Evolutionary conservation across 2,329 filamentous ascomycete species (phyloP), one percentile per base, ranked within the genome.

Genomic region (Curvularia sp.): DNA sequence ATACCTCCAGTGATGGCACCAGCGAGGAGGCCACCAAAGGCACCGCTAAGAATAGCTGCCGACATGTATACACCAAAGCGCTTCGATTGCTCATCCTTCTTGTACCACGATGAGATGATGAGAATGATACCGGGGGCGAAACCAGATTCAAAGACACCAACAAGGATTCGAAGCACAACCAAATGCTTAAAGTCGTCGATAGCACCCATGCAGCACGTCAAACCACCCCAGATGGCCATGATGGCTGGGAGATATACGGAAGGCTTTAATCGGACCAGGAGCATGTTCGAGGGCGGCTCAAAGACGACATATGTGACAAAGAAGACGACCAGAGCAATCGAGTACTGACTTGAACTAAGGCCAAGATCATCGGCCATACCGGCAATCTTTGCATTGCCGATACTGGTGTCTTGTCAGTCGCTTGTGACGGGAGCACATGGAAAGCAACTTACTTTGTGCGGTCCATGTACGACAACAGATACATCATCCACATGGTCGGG

Each of bases 51-150:
- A 2, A 86, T 82, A 0, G 83, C 84, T 1, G 82, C 83, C n/a
- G 84, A 83, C 59, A 86, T 84, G 63, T 85, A 87, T 1, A 87
- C 71, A 7, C 80, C 83, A 43, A 85, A 84, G 2, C 86, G 80
- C 49, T 84, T 84, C 0, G 82, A 81, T 41, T 87, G 80, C 64
- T 88, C 86, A 12, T 81, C 80, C 48, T 80, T 82, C 59, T 84
- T 58, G 55, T 58, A 58, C 55, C 55, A 58, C 3, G 80, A 84
- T 0, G 83, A 84, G 6, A 87, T 78, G 21, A 84, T 79, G 45
- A 82, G 80, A 45, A 84, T 74, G 42, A 86, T 80, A 25, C 84
- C 85, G 0, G 85, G 84, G 45, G 82, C 84, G 46, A 85, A 85
- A 0, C 82, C 81, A 7, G 80, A 81, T 68, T 86, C 85, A 39